Evolutionary conservation across 108 stramenopile genomes (phyloP), one percentile per base, ranked within the genome.

Genomic region (Heterococcus sp.): DNA sequence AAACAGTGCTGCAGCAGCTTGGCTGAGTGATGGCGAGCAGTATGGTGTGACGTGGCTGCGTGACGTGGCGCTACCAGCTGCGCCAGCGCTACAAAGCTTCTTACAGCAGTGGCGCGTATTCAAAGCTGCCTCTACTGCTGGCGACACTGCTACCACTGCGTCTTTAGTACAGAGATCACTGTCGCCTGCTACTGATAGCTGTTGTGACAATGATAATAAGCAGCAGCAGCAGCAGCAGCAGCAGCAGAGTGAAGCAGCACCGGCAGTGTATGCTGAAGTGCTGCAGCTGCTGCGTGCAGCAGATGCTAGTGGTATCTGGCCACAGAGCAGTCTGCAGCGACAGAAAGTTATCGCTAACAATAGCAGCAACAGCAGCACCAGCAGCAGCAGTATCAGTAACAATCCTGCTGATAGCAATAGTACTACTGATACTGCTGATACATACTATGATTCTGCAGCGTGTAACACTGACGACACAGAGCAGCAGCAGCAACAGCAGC

Each of bases 291-390:
- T 82, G 33, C 36, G 66, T 2, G 67, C 74, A 36, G 81, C 73
- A 29, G 74, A 68, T 40, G 66, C 67, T 29, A 74, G 65, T 11
- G 81, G 81, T 27, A 34, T 29, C 3, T 82, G 81, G 81, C 81
- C 81, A n/a, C 33, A 0, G 35, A 74, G 73, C 66, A 66, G 72
- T 1, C 28, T 26, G 14, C 31, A 39, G 37, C 81, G 81, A 8
- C 40, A 63, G 29, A 37, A 3, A 1, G 40, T 73, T 29, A 64
- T 73, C 32, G 67, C 67, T 29, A 71, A 34, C n/a, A 37, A 4
- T 26, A 34, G n/a, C 3, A 38, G n/a, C 21, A 34, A 72, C 40
- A 34, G 21, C 71, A n/a, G n/a, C n/a, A n/a, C n/a, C n/a, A n/a
- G n/a, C n/a, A n/a, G n/a, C n/a, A n/a, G n/a, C n/a, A n/a, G n/a